Evolutionary conservation across 495 filamentous ascomycete species (phyloP).

Genomic region (Penicillium robsamsonii): DNA sequence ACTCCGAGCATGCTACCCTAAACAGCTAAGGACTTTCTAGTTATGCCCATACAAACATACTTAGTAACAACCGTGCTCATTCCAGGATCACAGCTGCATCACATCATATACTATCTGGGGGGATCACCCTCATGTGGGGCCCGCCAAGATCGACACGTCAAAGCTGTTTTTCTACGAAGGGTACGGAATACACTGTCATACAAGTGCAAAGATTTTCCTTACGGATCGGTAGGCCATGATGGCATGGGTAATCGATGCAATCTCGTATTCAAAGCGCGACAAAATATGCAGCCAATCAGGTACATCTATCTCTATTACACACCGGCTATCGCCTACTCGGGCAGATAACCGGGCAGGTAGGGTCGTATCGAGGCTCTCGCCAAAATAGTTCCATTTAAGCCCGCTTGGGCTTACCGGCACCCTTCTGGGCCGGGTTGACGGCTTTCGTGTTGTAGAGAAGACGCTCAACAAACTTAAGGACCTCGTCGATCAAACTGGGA

Average conservation of each 20-base stretch:
- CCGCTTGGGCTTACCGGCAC: constrained; percentile 41
- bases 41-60: no score
- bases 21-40: no score
- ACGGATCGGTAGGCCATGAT: no score
- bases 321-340: neutral
- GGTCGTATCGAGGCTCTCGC: neutral
- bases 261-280: neutral
- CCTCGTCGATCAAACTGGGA: constrained; percentile 82
- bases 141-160: no score
- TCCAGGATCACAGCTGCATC: neutral
- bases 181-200: no score
- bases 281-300: constrained; percentile 5
- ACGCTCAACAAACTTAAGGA: constrained; percentile 80
- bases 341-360: neutral
- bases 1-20: neutral
- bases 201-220: no score
- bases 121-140: no score
- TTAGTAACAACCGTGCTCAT: neutral
- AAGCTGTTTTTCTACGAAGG: no score
- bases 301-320: constrained; percentile 28
- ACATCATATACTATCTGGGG: neutral
- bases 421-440: constrained; percentile 30
- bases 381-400: constrained; percentile 26
- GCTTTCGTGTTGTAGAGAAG: constrained; percentile 44
- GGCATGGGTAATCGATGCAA: constrained; percentile 8